These are phyloP conservation scores for Cinchona pubescens DNA, from an alignment of 257 asterid species.

Conservation along the genomic window DNA sequence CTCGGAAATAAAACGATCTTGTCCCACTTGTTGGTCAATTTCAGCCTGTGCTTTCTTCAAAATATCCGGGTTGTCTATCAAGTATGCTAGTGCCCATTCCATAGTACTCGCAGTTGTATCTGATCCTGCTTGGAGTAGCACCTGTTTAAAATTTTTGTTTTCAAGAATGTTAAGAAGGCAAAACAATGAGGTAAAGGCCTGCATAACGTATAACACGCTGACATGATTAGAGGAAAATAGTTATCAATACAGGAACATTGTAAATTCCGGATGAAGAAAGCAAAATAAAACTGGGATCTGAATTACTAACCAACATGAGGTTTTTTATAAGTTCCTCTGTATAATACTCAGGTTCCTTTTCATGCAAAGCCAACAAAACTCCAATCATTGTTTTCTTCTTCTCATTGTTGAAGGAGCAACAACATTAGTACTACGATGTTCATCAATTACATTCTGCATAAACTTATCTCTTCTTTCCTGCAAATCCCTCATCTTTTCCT, in stretches of 20 bases:
- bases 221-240: too few relatives aligned
- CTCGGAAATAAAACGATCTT: constrained; percentile 23
- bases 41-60: constrained; percentile 32
- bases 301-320: constrained; percentile 30
- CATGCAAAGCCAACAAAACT: constrained; percentile 46
- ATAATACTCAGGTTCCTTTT: constrained; percentile 41
- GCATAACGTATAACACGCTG: background rate
- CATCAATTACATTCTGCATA: constrained; percentile 50
- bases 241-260: too few relatives aligned
- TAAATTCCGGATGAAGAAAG: background rate
- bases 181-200: background rate
- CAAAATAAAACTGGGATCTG: background rate
- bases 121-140: constrained; percentile 40
- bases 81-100: constrained; percentile 34
- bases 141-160: constrained; percentile 18
- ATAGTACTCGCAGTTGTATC: constrained; percentile 32
- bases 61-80: constrained; percentile 25
- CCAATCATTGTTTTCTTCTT: constrained; percentile 40
- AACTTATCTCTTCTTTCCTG: constrained; percentile 46
- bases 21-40: constrained; percentile 26
- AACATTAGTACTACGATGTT: constrained; percentile 26
- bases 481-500: constrained; percentile 29
- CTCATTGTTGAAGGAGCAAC: background rate
- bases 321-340: constrained; percentile 47
- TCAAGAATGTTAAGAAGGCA: background rate